Evolutionary conservation across 2,329 filamentous ascomycete genomes (phyloP), one percentile per base, ranked within the genome.

Genomic region (Endoconidiophora laricicola): DNA sequence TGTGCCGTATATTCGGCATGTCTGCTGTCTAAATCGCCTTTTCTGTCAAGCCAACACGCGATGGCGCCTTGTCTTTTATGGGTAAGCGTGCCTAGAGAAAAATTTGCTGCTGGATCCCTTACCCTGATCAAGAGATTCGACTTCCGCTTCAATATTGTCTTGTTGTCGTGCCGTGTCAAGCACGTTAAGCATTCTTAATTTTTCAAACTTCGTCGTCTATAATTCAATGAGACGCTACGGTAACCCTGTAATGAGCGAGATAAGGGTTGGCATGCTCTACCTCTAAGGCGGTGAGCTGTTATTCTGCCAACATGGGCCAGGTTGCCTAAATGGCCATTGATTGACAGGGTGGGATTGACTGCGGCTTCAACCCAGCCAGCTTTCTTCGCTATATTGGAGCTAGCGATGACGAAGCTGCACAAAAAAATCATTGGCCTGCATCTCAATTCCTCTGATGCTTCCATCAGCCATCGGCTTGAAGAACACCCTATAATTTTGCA

Each of bases 301-400:
- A 48, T 48, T 48, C 46, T 48, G 46, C 46, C 38, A 18, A 23
- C 38, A 39, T 18, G 44, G 40, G 49, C 49, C 49, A 50, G 41
- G 43, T 50, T 46, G 49, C 43, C 46, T 16, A 50, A 46, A 29
- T 29, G 26, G 29, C 29, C 7, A 33, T 33, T 33, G 12, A 10
- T 9, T 46, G 26, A 46, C 23, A 46, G 29, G 38, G 38, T 46
- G 38, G n/a, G 18, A n/a, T 33, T 33, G 7, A 33, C 29, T 33
- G 9, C 29, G 29, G 9, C 29, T 12, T 33, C 2, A 33, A 12
- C 29, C 12, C 7, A 33, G 9, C 29, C 29, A 33, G 29, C 29
- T 12, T 33, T 33, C 29, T 33, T 33, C 26, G 12, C 26, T 10
- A 29, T 10, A 29, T 29, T 29, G 26, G 26, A 6, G 26, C 29